Base-by-base conservation (phyloP, 805 yeast genomes). In the Zygosaccharomyces gambellarensis region DNA sequence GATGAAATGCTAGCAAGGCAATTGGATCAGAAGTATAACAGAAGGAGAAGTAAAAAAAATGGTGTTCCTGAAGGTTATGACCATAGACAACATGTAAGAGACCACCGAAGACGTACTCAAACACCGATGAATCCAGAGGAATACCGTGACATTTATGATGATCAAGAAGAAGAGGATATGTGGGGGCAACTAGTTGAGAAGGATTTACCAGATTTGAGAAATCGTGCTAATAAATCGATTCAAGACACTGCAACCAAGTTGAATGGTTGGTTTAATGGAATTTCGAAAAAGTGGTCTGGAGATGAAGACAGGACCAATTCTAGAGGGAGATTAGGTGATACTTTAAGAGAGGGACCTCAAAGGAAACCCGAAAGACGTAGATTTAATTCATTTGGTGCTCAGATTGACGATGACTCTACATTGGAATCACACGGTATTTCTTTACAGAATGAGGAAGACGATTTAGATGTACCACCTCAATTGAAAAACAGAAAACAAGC, bases 1-100 rank as follows among this genome's bases (percentile, higher is more conserved):
- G 98, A 94, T 67, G 98, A 89, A 67, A 71, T 79, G 19, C 73
- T 90, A 57, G 98, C 98, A 1, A 80, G 94, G 54, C 75, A 78
- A 59, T 73, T 92, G 61, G 95, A 92, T 52, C 79, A 81, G 58
- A 80, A 85, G 59, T 85, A 75, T 55, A 73, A 71, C 46, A 55
- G 54, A 28, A 43, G 45, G 10, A 43, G 52, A 9, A 45, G 44
- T 6, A 52, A 52, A 19, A 39, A 48, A 36, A 45, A 42, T 28
- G 55, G 49, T 31, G 53, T 44, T 34, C 53, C 49, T 46, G 40
- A 42, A 27, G 43, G 36, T 10, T 43, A 43, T 22, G 65, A 68
- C 11, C 57, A 62, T 11, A 61, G 60, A 41, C 62, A 62, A 39
- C 61, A 70, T 44, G 48, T 56, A 19, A 51, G 55, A 39, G 64